Evolutionary conservation across 2,329 filamentous ascomycete genomes (phyloP), one percentile per base, ranked within the genome.

Genomic region (Ceratocystis harringtonii): DNA sequence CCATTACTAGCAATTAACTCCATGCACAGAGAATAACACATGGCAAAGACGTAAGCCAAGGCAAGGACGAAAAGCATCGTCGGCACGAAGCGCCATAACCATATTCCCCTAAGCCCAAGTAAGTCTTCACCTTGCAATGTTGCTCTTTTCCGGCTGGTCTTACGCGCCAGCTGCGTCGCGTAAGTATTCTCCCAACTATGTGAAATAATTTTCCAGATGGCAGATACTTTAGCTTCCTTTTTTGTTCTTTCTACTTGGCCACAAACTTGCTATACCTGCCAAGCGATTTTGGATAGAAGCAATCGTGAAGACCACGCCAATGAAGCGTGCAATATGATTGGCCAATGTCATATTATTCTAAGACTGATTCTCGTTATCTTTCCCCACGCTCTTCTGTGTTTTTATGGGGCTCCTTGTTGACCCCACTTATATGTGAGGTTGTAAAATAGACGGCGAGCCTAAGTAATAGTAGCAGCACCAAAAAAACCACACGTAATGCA

Each of bases 11-110:
- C 15, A 17, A 5, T 22, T 50, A 50, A 7, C 45, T 17, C 17
- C 45, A 52, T 30, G 2, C 22, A 2, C 10, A 19, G 12, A 12
- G 5, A 28, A 30, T 8, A 57, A 30, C 22, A 30, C 52, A 57
- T 30, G 52, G 22, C 52, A 57, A 22, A n/a, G 25, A 57, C 52
- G 52, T 57, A 57, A 30, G 52, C 52, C 52, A 57, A 57, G 52
- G 12, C 45, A 48, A 48, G n/a, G 2, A 19, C 4, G 45, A 48
- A n/a, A 22, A 22, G 5, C 19, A 17, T 48, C 45, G 8, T 48
- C 45, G 45, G 17, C 45, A 48, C 45, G n/a, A 48, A 48, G 17
- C 45, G 45, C 45, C 12, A 41, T 5, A 15, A 15, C 3, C 3
- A 1, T 3, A 41, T 41, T 41, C 3, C 36, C 36, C 10, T 41